Base-by-base conservation (phyloP, 2,329 filamentous ascomycete genomes). In the Lasiodiplodia theobromae region DNA sequence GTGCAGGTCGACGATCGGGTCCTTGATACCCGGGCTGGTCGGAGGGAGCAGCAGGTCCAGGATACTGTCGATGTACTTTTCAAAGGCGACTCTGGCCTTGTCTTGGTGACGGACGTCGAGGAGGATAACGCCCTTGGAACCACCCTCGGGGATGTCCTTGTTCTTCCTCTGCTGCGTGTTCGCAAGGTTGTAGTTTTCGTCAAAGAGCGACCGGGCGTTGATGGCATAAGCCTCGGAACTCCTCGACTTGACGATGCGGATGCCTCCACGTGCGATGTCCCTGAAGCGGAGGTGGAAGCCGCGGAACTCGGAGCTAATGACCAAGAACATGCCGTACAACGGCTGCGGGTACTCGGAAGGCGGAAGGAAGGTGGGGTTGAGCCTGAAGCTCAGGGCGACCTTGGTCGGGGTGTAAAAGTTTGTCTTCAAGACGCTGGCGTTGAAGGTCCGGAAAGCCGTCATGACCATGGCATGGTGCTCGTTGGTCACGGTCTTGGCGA, bases 101-200 rank as follows among this genome's bases (percentile, higher is more conserved):
- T 97, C 93, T 82, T 99, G 96, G 82, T 97, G 94, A 78, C 94
- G 91, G 71, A 93, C 89, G 80, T 99, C 95, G 51, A 99, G 89
- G 57, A 99, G 87, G 70, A 99, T 95, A 69, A 99, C 96, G 83
- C 96, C 96, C 85, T 99, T 99, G 75, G 95, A 97, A 67, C 96
- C 96, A 72, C 96, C 96, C 83, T 99, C 96, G 2, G 96, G 96
- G 65, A 99, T 99, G 76, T 99, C 96, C 86, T 99, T 99, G 87
- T 99, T 99, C 88, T 99, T 99, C 77, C 96, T 93, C 83, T 99
- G 96, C 82, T 99, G 96, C 0, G 96, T 99, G 82, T 96, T 98
- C 72, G 96, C 95, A 70, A 99, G 88, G 71, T 96, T 96, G 82
- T 99, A 99, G 83, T 99, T 99, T 84, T 99, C 96, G 74, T 99